These are phyloP conservation scores for Purpureocillium lavendulum DNA, from an alignment of 2,329 filamentous ascomycete genomes.

Conservation along the genomic window DNA sequence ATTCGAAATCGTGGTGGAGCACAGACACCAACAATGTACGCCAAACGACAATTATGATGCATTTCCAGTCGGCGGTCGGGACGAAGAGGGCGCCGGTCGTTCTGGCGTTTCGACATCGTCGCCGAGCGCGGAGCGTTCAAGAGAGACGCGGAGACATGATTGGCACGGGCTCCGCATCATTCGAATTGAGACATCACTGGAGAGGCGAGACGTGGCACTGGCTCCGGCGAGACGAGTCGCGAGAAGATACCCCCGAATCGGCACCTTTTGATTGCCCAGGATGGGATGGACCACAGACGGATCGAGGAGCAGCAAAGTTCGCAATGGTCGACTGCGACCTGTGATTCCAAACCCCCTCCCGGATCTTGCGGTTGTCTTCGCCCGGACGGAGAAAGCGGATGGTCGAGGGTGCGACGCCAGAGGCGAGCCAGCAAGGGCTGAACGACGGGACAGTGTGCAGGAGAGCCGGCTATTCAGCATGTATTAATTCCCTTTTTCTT, in stretches of 20 bases:
- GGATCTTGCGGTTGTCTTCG: background rate
- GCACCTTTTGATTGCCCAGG: background rate
- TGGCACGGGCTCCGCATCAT: too few species aligned
- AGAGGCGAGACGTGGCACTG: background rate
- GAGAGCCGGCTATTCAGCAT: conserved; percentile 31
- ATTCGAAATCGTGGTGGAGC: conserved; percentile 8
- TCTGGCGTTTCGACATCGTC: too few species aligned
- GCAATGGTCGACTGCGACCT: background rate
- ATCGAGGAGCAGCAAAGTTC: background rate
- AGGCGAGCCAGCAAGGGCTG: background rate
- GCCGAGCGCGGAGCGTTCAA: too few species aligned
- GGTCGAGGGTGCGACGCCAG: conserved; percentile 13
- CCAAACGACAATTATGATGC: background rate
- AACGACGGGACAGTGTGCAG: conserved; percentile 10
- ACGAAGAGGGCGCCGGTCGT: background rate
- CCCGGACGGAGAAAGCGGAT: conserved; percentile 8
- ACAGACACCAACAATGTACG: background rate
- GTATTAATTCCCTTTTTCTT: conserved; percentile 39
- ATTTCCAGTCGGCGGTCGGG: background rate
- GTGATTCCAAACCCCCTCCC: background rate
- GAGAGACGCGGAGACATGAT: too few species aligned
- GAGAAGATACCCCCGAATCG: conserved; percentile 4
- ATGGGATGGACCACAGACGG: background rate
- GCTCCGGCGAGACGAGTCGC: conserved; percentile 1
- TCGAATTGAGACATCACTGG: too few species aligned